phyloP scores from a whole-genome alignment of 2,329 filamentous ascomycete genomes.

The Ploettnerulaceae sp. region DNA sequence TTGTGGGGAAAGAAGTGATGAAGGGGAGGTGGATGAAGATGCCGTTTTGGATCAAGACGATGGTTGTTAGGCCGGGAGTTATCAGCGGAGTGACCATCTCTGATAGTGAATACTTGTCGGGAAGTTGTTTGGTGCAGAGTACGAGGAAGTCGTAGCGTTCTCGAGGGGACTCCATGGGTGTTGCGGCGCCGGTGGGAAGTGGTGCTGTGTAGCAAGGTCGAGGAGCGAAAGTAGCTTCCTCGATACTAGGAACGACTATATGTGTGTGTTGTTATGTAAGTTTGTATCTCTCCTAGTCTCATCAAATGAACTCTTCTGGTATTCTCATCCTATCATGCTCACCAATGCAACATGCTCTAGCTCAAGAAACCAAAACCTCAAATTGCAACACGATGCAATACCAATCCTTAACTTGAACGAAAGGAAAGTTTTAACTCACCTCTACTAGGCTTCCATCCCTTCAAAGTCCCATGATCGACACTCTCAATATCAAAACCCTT shows the following conservation, averaged over 20 bases:
- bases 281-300: neutral
- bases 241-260: slow-evolving; percentile 14
- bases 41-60: slow-evolving; percentile 27
- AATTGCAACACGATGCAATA: neutral
- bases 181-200: slow-evolving; percentile 15
- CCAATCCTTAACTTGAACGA: neutral
- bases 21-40: slow-evolving; percentile 24
- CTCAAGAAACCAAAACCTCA: neutral
- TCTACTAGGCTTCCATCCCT: slow-evolving; percentile 21
- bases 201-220: neutral
- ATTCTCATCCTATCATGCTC: neutral
- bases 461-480: slow-evolving; percentile 23
- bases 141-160: slow-evolving; percentile 24
- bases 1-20: slow-evolving; percentile 19
- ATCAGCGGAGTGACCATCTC: slow-evolving; percentile 17
- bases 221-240: slow-evolving; percentile 10
- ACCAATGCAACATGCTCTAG: neutral
- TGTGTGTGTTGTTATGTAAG: neutral
- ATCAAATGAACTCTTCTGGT: neutral
- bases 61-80: slow-evolving; percentile 17
- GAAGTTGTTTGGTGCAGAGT: slow-evolving; percentile 22
- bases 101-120: slow-evolving; percentile 18
- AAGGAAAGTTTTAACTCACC: slow-evolving; percentile 9
- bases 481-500: slow-evolving; percentile 25
- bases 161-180: slow-evolving; percentile 13